Conservation (phyloP, 371 early-diverging fungal species). For the Dichotomocladium elegans region DNA sequence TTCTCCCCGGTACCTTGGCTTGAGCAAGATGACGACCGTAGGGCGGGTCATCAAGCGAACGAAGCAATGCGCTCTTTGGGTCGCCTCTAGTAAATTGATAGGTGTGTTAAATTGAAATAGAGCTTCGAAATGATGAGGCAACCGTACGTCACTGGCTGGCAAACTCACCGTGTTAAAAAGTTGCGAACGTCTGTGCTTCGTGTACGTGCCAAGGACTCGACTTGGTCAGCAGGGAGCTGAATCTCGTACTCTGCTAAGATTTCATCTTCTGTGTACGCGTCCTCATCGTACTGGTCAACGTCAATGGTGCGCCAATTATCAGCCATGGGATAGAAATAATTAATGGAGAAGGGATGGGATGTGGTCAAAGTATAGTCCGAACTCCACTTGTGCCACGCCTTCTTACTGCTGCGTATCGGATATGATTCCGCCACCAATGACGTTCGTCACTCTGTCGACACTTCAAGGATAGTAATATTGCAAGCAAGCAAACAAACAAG, state of each 20-base stretch:
- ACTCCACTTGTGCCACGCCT: too few species aligned
- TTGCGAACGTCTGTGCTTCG: slow-evolving; percentile 64
- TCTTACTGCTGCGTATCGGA: too few species aligned
- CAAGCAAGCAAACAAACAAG: too few species aligned
- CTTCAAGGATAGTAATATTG: too few species aligned
- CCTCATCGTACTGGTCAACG: slow-evolving; percentile 82
- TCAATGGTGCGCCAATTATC: slow-evolving; percentile 72
- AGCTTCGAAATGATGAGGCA: neutral
- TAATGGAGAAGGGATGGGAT: neutral
- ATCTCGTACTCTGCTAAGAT: slow-evolving; percentile 38
- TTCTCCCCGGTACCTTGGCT: slow-evolving; percentile 59
- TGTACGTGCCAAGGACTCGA: slow-evolving; percentile 50
- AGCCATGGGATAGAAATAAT: slow-evolving; percentile 24
- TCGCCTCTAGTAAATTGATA: slow-evolving; percentile 59
- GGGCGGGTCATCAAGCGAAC: slow-evolving; percentile 82
- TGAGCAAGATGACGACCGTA: slow-evolving; percentile 65
- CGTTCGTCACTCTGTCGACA: too few species aligned
- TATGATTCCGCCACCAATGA: too few species aligned
- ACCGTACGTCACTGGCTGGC: too few species aligned
- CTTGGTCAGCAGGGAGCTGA: slow-evolving; percentile 47
- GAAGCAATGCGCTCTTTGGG: slow-evolving; percentile 58
- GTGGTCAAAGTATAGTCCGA: too few species aligned
- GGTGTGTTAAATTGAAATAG: neutral
- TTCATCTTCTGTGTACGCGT: slow-evolving; percentile 66
- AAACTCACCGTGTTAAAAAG: slow-evolving; percentile 37